Conservation (phyloP, 345 rosid species). For the Barbarea vulgaris region DNA sequence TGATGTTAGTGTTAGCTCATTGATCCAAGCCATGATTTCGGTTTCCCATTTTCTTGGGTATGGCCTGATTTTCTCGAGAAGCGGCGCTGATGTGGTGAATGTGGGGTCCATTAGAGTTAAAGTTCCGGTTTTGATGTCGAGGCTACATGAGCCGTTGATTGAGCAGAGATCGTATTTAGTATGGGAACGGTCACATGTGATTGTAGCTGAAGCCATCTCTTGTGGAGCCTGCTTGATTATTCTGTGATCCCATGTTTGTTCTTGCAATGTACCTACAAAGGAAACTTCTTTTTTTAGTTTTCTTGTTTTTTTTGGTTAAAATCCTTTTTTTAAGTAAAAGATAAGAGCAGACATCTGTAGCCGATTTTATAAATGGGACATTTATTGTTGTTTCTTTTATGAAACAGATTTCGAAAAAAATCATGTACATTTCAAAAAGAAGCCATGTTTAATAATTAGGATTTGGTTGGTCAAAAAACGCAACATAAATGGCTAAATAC, state of each 20-base stretch:
- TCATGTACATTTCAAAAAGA: neutral
- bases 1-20: conserved; percentile 47
- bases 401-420: neutral
- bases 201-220: conserved; percentile 22
- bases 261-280: conserved; percentile 26
- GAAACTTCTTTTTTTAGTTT: neutral
- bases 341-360: neutral
- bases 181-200: conserved; percentile 58
- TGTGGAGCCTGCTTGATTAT: conserved; percentile 5
- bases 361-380: neutral
- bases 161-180: conserved; percentile 51
- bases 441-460: neutral
- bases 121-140: conserved; percentile 46
- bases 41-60: conserved; percentile 59
- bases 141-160: conserved; percentile 46
- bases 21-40: conserved; percentile 40
- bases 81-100: neutral
- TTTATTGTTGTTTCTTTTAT: neutral
- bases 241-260: neutral
- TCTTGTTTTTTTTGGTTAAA: neutral
- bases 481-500: neutral
- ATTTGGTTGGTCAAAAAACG: neutral
- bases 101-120: conserved; percentile 38
- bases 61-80: conserved; percentile 49
- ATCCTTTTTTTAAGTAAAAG: neutral